Evolutionary conservation across 257 asterid species (phyloP).

Genomic region (Solanum lycopersicoides): DNA sequence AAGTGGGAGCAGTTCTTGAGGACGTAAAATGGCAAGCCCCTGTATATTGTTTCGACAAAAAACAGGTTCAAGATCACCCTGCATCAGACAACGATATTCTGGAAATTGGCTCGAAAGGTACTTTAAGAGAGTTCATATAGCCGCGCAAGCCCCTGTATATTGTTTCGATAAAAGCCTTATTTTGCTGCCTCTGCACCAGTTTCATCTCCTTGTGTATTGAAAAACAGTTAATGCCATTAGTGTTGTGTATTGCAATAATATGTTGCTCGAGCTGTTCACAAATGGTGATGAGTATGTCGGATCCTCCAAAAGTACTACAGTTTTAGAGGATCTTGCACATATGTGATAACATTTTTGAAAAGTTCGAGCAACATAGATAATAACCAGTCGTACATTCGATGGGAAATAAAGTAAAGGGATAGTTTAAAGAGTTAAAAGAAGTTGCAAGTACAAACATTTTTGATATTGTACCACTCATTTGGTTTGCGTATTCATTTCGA

Average conservation of each 20-base stretch:
- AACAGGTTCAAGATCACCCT: background rate
- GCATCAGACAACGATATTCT: background rate
- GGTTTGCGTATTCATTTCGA: too few relatives aligned
- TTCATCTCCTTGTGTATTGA: background rate
- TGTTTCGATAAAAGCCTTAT: background rate
- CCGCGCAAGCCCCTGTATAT: too few relatives aligned
- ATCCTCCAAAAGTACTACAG: background rate
- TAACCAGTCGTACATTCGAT: background rate
- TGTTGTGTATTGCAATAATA: background rate
- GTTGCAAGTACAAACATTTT: too few relatives aligned
- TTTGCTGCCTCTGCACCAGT: background rate
- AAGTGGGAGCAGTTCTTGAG: conserved; percentile 79
- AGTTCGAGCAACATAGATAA: background rate
- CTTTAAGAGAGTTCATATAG: background rate
- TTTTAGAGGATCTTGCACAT: background rate
- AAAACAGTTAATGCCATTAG: background rate
- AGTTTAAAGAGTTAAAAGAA: too few relatives aligned
- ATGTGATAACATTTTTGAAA: background rate
- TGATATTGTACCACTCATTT: too few relatives aligned
- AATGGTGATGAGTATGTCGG: background rate
- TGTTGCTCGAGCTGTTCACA: background rate
- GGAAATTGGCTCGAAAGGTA: background rate
- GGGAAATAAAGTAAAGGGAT: background rate
- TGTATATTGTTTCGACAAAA: conserved; percentile 44
- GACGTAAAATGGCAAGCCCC: conserved; percentile 80